These are phyloP conservation scores for Sporothrix humicola DNA, from an alignment of 2,329 filamentous ascomycete species.

Conservation along the genomic window DNA sequence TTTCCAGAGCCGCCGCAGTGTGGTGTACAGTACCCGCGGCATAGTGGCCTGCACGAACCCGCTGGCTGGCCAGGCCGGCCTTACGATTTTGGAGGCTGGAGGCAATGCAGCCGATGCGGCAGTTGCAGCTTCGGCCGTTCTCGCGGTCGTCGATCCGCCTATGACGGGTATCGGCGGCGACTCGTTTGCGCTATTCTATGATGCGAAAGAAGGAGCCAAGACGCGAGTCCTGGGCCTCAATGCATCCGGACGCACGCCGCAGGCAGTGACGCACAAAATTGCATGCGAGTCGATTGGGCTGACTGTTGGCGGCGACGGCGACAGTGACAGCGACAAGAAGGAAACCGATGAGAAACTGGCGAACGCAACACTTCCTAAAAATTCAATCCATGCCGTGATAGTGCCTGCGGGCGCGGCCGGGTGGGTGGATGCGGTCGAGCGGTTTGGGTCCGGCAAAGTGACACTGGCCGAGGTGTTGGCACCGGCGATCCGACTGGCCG, in stretches of 20 bases:
- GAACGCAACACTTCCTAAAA: constrained; percentile 66
- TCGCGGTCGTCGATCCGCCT: constrained; percentile 91
- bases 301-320: constrained; percentile 41
- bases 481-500: constrained; percentile 82
- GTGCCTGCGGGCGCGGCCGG: constrained; percentile 66
- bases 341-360: constrained; percentile 10
- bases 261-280: constrained; percentile 70
- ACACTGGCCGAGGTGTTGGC: constrained; percentile 74
- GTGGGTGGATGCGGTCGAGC: constrained; percentile 87
- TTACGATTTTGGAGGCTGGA: constrained; percentile 77
- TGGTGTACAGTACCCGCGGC: constrained; percentile 87
- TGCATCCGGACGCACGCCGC: constrained; percentile 83
- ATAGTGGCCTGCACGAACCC: constrained; percentile 90
- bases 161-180: constrained; percentile 94
- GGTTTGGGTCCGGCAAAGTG: constrained; percentile 84
- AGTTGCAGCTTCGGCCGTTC: constrained; percentile 82
- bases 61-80: constrained; percentile 81
- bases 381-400: constrained; percentile 78
- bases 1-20: constrained; percentile 76
- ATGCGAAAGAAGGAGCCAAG: constrained; percentile 64
- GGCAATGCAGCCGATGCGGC: constrained; percentile 95
- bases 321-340: too few relatives aligned
- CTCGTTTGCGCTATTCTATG: constrained; percentile 91
- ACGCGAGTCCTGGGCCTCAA: constrained; percentile 75
- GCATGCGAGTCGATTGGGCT: constrained; percentile 73